Evolutionary conservation across 2,329 filamentous ascomycete genomes (phyloP).

Genomic region (Aspergillus novoparasiticus): DNA sequence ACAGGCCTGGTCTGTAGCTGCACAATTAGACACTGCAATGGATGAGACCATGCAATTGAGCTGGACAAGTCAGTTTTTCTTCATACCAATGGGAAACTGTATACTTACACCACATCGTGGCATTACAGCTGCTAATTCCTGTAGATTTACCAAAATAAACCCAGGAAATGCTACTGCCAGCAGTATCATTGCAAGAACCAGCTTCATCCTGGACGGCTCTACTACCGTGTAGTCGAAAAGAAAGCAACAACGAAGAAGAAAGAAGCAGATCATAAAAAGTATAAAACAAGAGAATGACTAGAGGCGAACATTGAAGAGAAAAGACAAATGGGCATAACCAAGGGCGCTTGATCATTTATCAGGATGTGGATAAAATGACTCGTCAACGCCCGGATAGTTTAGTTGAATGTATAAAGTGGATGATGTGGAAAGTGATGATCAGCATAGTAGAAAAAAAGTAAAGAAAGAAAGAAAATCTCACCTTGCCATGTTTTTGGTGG

Average conservation of each 20-base stretch:
- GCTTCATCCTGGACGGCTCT: neutral
- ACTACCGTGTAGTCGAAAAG: neutral
- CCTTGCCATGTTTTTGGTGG: neutral
- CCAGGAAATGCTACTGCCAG: slow-evolving; percentile 11
- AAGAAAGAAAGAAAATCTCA: neutral
- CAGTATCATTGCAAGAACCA: slow-evolving; percentile 2
- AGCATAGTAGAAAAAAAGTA: neutral
- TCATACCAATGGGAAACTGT: neutral
- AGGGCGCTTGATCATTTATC: neutral
- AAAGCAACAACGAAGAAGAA: neutral
- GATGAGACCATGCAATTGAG: neutral
- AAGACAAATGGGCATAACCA: neutral
- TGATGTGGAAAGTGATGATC: neutral
- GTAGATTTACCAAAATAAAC: slow-evolving; percentile 13
- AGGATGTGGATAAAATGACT: neutral
- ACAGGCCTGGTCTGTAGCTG: slow-evolving; percentile 41
- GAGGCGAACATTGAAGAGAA: neutral
- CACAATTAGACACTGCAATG: slow-evolving; percentile 37
- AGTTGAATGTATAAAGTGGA: neutral
- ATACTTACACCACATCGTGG: slow-evolving; percentile 28
- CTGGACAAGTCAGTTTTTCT: neutral
- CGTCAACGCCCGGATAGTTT: neutral
- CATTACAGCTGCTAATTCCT: slow-evolving; percentile 18
- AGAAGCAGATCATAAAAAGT: neutral
- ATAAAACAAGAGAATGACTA: neutral